Conservation (phyloP, 306 rosid species). For the Senna siamea region DNA sequence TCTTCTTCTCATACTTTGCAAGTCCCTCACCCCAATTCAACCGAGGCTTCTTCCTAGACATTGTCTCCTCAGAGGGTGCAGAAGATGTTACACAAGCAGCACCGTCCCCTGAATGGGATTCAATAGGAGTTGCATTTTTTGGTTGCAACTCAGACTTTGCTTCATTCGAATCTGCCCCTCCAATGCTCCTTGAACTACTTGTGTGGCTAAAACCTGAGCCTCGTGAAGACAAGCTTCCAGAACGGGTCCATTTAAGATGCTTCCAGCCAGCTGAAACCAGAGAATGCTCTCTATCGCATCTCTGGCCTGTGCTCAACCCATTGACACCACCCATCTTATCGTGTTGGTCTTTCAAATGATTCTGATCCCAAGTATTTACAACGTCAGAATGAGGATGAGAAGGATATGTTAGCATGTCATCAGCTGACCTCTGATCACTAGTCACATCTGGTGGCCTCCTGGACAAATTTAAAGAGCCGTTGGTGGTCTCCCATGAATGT, state of each 20-base stretch:
- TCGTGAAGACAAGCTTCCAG: slow-evolving; percentile 87
- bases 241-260: slow-evolving; percentile 90
- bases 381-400: slow-evolving; percentile 62
- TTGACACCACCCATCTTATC: slow-evolving; percentile 66
- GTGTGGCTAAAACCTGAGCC: slow-evolving; percentile 89
- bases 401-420: slow-evolving; percentile 56
- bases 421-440: slow-evolving; percentile 64
- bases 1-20: slow-evolving; percentile 95
- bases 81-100: slow-evolving; percentile 74
- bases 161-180: slow-evolving; percentile 67
- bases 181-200: slow-evolving; percentile 71
- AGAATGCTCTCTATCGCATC: slow-evolving; percentile 66
- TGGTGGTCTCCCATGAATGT: slow-evolving; percentile 64
- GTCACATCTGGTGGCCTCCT: slow-evolving; percentile 61
- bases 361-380: slow-evolving; percentile 73
- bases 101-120: slow-evolving; percentile 75
- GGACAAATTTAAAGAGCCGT: slow-evolving; percentile 53
- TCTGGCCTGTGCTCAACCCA: slow-evolving; percentile 63
- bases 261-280: slow-evolving; percentile 79
- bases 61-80: slow-evolving; percentile 67
- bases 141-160: slow-evolving; percentile 58
- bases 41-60: slow-evolving; percentile 88
- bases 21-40: slow-evolving; percentile 98
- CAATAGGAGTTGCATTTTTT: slow-evolving; percentile 57
- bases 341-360: slow-evolving; percentile 68